Conservation (phyloP, 352 stramenopile genomes). For the Bremia lactucae region DNA sequence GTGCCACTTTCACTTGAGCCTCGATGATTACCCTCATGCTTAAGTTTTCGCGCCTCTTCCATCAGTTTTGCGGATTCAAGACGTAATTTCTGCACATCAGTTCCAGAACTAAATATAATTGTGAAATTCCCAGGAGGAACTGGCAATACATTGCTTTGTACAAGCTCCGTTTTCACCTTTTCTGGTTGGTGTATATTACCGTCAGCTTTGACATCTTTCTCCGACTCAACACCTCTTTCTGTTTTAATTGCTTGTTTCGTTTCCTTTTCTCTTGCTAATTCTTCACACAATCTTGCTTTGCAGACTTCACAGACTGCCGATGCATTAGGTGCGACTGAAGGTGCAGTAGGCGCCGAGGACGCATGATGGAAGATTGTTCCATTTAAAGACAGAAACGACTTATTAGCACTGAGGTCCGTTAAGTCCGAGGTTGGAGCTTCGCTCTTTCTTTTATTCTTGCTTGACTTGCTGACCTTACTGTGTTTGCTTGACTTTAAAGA, state of each 20-base stretch:
- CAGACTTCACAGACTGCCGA: conserved; percentile 41
- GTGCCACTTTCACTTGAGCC: conserved; percentile 31
- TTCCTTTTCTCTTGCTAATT: conserved; percentile 21
- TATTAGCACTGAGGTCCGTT: conserved; percentile 8
- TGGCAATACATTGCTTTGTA: background rate
- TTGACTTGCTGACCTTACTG: conserved; percentile 18
- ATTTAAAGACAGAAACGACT: conserved; percentile 13
- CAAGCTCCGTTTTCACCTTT: conserved; percentile 23
- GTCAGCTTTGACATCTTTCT: conserved; percentile 32
- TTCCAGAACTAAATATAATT: conserved; percentile 26
- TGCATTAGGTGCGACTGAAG: conserved; percentile 19
- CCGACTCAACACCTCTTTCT: conserved; percentile 25
- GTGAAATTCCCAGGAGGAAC: conserved; percentile 30
- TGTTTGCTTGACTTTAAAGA: conserved; percentile 14
- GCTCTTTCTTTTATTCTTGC: conserved; percentile 15
- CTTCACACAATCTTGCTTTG: conserved; percentile 46
- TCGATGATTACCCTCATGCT: conserved; percentile 69
- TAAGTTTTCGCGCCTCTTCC: conserved; percentile 58
- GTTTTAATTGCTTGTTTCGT: conserved; percentile 15
- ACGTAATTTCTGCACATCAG: conserved; percentile 45
- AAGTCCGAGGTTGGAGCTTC: conserved; percentile 12
- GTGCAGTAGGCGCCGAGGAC: conserved; percentile 7
- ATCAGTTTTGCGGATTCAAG: conserved; percentile 41
- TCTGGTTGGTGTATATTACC: conserved; percentile 17
- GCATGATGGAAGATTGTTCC: conserved; percentile 11